Evolutionary conservation across 768 basidiomycete genomes (phyloP).

Genomic region (Psilocybe cubensis): DNA sequence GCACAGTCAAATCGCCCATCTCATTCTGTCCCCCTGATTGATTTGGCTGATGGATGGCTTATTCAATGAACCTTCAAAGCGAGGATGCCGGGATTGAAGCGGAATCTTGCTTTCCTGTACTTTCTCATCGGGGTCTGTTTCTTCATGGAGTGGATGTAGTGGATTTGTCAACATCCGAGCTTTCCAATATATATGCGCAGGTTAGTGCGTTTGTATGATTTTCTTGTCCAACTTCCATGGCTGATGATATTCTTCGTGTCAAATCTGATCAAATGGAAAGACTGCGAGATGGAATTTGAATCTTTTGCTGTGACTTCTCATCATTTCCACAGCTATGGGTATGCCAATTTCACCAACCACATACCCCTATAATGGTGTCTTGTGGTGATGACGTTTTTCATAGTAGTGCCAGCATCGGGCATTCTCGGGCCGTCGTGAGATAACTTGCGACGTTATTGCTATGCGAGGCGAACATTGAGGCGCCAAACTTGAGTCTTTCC

Average conservation of each 20-base stretch:
- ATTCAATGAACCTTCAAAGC: background rate
- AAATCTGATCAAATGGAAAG: background rate
- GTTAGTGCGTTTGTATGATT: background rate
- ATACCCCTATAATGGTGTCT: background rate
- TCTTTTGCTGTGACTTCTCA: background rate
- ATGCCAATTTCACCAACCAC: background rate
- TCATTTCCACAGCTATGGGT: background rate
- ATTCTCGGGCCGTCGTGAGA: conserved; percentile 5
- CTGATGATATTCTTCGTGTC: background rate
- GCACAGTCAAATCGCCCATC: background rate
- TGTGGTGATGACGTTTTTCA: background rate
- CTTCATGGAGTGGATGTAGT: background rate
- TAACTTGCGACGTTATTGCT: conserved; percentile 7
- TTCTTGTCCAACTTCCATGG: background rate
- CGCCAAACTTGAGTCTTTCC: background rate
- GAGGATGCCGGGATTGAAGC: background rate
- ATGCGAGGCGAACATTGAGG: conserved; percentile 8
- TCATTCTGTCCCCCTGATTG: background rate
- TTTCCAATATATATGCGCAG: conserved; percentile 1
- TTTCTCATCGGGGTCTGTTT: background rate
- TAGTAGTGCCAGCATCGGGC: background rate
- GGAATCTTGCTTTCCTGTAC: background rate
- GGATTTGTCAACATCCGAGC: conserved; percentile 1
- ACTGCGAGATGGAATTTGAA: background rate
- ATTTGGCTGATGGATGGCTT: background rate